Evolutionary conservation across 441 rosid species (phyloP).

Genomic region (Isatis lusitanica): DNA sequence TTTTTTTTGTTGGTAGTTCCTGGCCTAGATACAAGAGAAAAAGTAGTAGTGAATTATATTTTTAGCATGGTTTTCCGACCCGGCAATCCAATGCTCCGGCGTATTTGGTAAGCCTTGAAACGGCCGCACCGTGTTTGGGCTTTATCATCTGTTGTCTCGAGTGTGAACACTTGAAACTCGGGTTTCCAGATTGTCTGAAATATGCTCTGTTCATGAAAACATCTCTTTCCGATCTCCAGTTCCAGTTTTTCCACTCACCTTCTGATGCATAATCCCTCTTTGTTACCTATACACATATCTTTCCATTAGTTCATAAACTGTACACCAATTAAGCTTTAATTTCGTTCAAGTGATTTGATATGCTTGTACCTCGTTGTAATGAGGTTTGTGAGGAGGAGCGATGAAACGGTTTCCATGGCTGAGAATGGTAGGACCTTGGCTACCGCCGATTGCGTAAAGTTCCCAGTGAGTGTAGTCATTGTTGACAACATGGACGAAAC

Average conservation of each 20-base stretch:
- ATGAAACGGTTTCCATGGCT: conserved; percentile 77
- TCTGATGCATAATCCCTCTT: conserved; percentile 44
- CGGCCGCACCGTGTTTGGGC: conserved; percentile 45
- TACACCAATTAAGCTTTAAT: neutral
- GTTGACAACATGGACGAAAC: conserved; percentile 73
- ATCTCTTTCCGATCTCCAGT: conserved; percentile 54
- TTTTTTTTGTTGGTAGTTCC: neutral
- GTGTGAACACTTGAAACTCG: conserved; percentile 13
- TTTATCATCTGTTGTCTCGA: conserved; percentile 40
- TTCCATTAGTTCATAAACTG: conserved; percentile 2
- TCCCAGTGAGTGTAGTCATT: conserved; percentile 82
- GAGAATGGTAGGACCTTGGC: conserved; percentile 59
- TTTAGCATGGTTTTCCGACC: conserved; percentile 36
- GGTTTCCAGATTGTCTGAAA: conserved; percentile 45
- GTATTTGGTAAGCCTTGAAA: conserved; percentile 44
- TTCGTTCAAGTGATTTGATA: neutral
- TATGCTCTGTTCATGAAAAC: conserved; percentile 52
- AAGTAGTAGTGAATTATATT: neutral
- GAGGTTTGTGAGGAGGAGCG: conserved; percentile 41
- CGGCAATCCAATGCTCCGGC: conserved; percentile 51
- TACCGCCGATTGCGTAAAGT: conserved; percentile 79
- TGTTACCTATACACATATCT: conserved; percentile 36
- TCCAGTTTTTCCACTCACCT: conserved; percentile 51
- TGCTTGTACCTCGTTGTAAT: conserved; percentile 34
- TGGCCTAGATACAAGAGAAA: conserved; percentile 32